Percentiles rank a stretch among this genome's conserved stretches.
Conservation (phyloP, 345 rosid species). For the Arabis hirsuta region DNA sequence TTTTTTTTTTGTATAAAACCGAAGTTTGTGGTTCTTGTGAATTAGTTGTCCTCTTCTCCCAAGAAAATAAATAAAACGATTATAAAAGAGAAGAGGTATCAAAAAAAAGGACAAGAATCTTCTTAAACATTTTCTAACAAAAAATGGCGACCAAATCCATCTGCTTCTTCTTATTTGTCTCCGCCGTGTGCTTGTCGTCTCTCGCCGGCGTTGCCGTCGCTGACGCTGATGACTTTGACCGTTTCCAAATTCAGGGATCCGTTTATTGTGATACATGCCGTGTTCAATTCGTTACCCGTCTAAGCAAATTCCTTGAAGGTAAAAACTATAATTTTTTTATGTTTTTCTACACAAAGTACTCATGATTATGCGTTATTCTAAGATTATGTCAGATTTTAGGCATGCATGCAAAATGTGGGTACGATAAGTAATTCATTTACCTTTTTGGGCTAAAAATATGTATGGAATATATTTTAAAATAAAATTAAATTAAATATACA, state of each 20-base stretch:
- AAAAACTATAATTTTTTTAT: background rate
- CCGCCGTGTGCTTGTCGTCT: slow-evolving; percentile 53
- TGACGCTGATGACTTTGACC: slow-evolving; percentile 37
- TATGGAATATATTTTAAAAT: no score
- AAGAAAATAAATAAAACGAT: slow-evolving; percentile 6
- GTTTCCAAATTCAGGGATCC: slow-evolving; percentile 54
- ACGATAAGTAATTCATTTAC: no score
- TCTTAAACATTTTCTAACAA: slow-evolving; percentile 4
- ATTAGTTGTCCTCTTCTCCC: slow-evolving; percentile 42
- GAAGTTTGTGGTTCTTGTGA: slow-evolving; percentile 31
- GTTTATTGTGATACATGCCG: slow-evolving; percentile 74
- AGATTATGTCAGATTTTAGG: no score
- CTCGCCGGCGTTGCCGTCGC: slow-evolving; percentile 42
- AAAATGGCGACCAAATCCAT: slow-evolving; percentile 41
- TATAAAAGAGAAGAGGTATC: slow-evolving; percentile 31
- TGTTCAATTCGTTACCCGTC: slow-evolving; percentile 55
- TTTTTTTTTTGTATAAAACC: slow-evolving; percentile 26
- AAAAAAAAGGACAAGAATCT: slow-evolving; percentile 12
- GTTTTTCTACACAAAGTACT: background rate
- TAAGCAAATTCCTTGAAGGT: slow-evolving; percentile 56
- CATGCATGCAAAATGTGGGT: no score
- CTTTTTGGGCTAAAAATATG: no score
- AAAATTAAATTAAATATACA: no score
- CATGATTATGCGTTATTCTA: background rate
- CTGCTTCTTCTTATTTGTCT: slow-evolving; percentile 47